Evolutionary conservation across 2,329 filamentous ascomycete species (phyloP).

Genomic region (Gremmenia infestans): DNA sequence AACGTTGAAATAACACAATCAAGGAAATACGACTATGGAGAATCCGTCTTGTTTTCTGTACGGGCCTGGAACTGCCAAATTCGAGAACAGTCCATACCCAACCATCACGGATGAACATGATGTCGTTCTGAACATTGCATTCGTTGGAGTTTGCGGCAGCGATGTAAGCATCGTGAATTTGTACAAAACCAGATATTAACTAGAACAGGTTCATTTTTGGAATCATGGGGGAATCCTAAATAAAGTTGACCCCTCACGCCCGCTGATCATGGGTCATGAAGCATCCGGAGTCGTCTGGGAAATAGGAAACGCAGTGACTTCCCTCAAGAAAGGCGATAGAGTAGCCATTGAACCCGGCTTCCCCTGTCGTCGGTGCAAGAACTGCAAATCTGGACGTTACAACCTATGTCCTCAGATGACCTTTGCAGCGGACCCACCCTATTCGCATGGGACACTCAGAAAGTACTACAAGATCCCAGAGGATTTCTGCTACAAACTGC

Average conservation of each 20-base stretch:
- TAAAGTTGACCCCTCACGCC: conserved; percentile 40
- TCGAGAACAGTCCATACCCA: conserved; percentile 41
- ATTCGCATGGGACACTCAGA: conserved; percentile 42
- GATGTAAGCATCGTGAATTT: conserved; percentile 35
- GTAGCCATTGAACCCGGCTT: conserved; percentile 46
- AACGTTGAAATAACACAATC: not conserved
- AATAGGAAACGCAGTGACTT: conserved; percentile 13
- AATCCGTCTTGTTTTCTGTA: conserved; percentile 45
- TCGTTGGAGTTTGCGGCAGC: conserved; percentile 44
- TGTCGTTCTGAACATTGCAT: conserved; percentile 40
- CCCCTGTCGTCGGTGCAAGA: conserved; percentile 40
- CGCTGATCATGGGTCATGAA: conserved; percentile 46
- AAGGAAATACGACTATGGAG: conserved; percentile 14
- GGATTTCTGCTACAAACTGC: conserved; percentile 44
- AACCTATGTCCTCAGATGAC: conserved; percentile 40
- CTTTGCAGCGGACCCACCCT: conserved; percentile 46
- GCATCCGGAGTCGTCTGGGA: conserved; percentile 31
- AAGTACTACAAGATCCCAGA: conserved; percentile 44
- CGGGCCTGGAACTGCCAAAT: conserved; percentile 39
- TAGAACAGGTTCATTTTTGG: conserved; percentile 31
- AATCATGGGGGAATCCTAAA: conserved; percentile 41
- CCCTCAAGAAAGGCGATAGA: conserved; percentile 32
- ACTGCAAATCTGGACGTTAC: conserved; percentile 38
- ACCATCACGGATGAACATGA: conserved; percentile 37
- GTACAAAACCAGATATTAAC: not conserved